Conservation (phyloP, 345 rosid species). For the Clausena lansium region DNA sequence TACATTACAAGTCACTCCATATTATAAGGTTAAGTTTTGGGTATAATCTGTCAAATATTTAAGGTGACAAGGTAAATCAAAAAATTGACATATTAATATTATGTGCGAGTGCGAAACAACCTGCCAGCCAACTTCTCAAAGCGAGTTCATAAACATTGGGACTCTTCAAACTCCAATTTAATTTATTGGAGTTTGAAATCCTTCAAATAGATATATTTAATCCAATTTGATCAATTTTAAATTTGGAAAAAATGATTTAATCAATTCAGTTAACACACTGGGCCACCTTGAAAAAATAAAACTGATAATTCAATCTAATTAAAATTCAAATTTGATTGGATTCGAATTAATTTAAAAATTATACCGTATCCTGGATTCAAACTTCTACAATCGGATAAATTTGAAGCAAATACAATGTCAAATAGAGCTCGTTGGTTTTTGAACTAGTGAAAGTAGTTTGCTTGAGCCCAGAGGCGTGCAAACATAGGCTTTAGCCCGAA, state of each 20-base stretch:
- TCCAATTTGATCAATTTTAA: not conserved
- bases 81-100: not conserved
- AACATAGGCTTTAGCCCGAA: too few relatives aligned
- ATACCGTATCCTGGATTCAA: not conserved
- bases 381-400: not conserved
- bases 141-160: not conserved
- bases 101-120: too few relatives aligned
- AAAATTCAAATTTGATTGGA: not conserved
- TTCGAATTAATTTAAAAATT: not conserved
- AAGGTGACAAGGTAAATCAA: not conserved
- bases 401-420: not conserved
- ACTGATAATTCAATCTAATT: not conserved
- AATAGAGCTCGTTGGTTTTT: too few relatives aligned
- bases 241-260: not conserved
- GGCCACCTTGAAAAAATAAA: not conserved
- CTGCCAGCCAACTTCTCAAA: not conserved
- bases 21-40: not conserved
- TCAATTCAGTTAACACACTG: not conserved
- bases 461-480: not conserved
- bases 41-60: not conserved
- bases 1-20: constrained; percentile 5
- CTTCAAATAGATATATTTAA: not conserved
- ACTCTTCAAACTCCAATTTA: not conserved
- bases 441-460: too few relatives aligned
- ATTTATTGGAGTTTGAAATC: not conserved